Evolutionary conservation across 208 protist species (phyloP), one percentile per base, ranked within the genome.

Genomic region (Acanthamoeba lenticulata): DNA sequence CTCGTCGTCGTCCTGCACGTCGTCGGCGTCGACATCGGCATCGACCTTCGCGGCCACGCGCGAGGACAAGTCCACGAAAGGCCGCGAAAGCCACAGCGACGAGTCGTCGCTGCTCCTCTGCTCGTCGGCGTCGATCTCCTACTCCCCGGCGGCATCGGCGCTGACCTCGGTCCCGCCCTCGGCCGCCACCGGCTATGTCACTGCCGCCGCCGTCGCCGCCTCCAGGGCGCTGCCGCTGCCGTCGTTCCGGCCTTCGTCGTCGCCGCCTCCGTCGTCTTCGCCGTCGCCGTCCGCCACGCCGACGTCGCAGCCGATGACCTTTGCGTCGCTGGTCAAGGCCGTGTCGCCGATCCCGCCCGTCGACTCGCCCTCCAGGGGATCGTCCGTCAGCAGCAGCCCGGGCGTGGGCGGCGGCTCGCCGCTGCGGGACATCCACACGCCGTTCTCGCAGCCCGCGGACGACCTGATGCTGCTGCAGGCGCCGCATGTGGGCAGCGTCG

Each of bases 391-490:
- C 21, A 6, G 2, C 9, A 34, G 57, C 57, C 19, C 9, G 9
- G 7, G 38, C 24, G 11, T 17, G 27, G 69, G 38, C 69, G 38
- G 36, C 0, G 57, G 57, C 36, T 44, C 69, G 2, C n/a, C 65
- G 65, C 52, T 74, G 21, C 15, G 36, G 32, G 69, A 79, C 38
- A 45, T 79, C 69, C 13, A 24, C 69, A 79, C 69, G 69, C 69
- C 69, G 69, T 79, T 79, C 69, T 79, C 69, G 36, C 69, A 79
- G 69, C 32, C 32, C 69, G 36, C 38, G 69, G 69, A 79, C 21
- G n/a, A n/a, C n/a, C n/a, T n/a, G n/a, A n/a, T n/a, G n/a, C n/a
- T 67, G n/a, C 57, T 29, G 21, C 57, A 29, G 52, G 19, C 52
- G 52, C 0, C 52, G 13, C n/a, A n/a, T n/a, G n/a, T n/a, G n/a